phyloP scores from a whole-genome alignment of 257 asterid genomes.

The Lycium ferocissimum region DNA sequence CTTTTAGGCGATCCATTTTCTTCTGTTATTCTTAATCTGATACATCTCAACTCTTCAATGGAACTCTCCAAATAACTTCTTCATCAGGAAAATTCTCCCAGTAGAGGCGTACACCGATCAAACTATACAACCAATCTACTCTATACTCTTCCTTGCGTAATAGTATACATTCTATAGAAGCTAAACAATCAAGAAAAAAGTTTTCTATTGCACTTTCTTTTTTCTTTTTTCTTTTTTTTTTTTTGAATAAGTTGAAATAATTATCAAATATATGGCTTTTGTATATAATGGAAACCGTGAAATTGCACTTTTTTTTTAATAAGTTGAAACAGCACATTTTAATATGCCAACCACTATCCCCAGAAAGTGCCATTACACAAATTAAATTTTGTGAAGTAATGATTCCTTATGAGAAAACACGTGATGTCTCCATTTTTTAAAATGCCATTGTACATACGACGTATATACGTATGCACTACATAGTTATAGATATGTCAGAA shows the following conservation, averaged over 20 bases:
- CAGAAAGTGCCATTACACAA: background rate
- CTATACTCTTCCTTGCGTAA: background rate
- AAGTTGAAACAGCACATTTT: background rate
- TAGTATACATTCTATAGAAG: background rate
- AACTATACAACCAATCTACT: background rate
- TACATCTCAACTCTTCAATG: background rate
- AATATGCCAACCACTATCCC: background rate
- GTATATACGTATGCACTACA: background rate
- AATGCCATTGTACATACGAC: background rate
- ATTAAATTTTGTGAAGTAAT: background rate
- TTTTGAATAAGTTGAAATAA: background rate
- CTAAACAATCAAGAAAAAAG: background rate
- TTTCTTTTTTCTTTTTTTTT: background rate
- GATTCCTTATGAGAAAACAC: background rate
- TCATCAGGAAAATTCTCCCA: background rate
- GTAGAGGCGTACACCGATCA: background rate
- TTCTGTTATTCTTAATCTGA: background rate
- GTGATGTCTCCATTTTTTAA: background rate
- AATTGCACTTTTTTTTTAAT: background rate
- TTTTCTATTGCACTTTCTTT: too few relatives aligned
- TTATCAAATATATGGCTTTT: background rate
- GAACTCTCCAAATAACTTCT: background rate
- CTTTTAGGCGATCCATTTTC: too few relatives aligned
- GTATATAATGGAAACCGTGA: background rate
- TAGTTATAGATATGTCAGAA: background rate